phyloP scores from a whole-genome alignment of 75 land plant genomes.

The Ceratopteris richardii region DNA sequence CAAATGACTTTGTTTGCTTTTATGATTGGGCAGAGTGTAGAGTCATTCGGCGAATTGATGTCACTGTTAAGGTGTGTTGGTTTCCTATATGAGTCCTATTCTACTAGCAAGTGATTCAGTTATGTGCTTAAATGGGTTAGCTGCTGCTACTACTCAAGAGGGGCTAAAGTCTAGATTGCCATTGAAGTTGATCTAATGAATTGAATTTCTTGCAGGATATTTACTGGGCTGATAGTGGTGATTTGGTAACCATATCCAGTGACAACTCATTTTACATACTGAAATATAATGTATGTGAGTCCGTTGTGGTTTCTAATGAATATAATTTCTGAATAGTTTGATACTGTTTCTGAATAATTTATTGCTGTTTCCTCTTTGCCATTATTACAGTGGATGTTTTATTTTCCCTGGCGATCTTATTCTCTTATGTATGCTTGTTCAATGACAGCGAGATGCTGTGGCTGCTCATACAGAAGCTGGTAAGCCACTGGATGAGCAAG shows the following conservation, averaged over 20 bases:
- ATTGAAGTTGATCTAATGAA: too few species aligned
- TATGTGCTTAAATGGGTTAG: too few species aligned
- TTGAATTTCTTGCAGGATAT: constrained; percentile 92
- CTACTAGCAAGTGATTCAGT: too few species aligned
- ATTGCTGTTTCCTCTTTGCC: neutral
- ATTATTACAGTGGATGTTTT: neutral
- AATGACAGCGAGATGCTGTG: constrained; percentile 66
- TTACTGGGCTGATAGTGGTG: constrained; percentile 99
- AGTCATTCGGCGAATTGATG: constrained; percentile 88
- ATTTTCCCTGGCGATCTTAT: neutral
- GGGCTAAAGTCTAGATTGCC: too few species aligned
- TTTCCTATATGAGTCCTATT: too few species aligned
- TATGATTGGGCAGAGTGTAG: constrained; percentile 99
- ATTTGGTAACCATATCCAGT: constrained; percentile 91
- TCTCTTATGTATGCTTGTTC: neutral
- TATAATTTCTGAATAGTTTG: neutral
- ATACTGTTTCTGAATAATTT: neutral
- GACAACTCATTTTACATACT: constrained; percentile 90
- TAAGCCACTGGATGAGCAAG: constrained; percentile 80
- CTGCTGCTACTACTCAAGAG: too few species aligned
- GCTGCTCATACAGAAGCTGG: constrained; percentile 76
- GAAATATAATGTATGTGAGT: constrained; percentile 69
- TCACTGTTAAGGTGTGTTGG: constrained; percentile 63
- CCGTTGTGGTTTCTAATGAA: neutral
- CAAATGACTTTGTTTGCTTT: constrained; percentile 95